Evolutionary conservation across 2,329 filamentous ascomycete genomes (phyloP).

Genomic region (Fusarium albidum): DNA sequence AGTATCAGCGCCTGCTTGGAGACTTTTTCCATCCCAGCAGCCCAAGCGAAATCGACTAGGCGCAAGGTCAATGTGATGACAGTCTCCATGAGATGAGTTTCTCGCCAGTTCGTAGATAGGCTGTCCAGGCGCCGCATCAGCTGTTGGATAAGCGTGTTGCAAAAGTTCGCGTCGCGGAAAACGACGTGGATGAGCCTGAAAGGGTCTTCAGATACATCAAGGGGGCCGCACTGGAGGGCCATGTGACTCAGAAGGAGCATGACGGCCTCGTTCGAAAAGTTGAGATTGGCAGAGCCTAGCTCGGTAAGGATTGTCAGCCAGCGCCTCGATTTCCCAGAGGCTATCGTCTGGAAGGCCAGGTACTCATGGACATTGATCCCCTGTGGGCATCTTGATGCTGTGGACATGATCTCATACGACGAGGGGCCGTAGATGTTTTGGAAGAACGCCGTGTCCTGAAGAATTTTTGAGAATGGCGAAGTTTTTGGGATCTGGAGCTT

Average conservation of each 20-base stretch:
- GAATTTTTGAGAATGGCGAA: slow-evolving; percentile 28
- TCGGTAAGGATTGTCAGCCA: slow-evolving; percentile 61
- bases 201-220: slow-evolving; percentile 33
- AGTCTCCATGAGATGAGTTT: slow-evolving; percentile 65
- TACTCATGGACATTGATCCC: slow-evolving; percentile 62
- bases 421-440: slow-evolving; percentile 51
- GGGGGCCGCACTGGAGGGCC: slow-evolving; percentile 62
- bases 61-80: slow-evolving; percentile 62
- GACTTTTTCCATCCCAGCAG: background rate
- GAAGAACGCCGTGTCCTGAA: slow-evolving; percentile 24
- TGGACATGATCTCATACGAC: slow-evolving; percentile 63
- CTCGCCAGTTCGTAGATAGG: slow-evolving; percentile 67
- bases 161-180: slow-evolving; percentile 60
- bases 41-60: slow-evolving; percentile 32
- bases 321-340: slow-evolving; percentile 55
- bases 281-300: slow-evolving; percentile 61
- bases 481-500: slow-evolving; percentile 32
- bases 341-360: slow-evolving; percentile 57
- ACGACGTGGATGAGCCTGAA: slow-evolving; percentile 56
- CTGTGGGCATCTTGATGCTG: slow-evolving; percentile 57
- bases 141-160: slow-evolving; percentile 55
- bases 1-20: slow-evolving; percentile 7
- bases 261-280: slow-evolving; percentile 66
- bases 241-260: slow-evolving; percentile 60
- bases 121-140: slow-evolving; percentile 52